phyloP scores from a whole-genome alignment of 164 flowering plant species.

The Nymphaea colorata region DNA sequence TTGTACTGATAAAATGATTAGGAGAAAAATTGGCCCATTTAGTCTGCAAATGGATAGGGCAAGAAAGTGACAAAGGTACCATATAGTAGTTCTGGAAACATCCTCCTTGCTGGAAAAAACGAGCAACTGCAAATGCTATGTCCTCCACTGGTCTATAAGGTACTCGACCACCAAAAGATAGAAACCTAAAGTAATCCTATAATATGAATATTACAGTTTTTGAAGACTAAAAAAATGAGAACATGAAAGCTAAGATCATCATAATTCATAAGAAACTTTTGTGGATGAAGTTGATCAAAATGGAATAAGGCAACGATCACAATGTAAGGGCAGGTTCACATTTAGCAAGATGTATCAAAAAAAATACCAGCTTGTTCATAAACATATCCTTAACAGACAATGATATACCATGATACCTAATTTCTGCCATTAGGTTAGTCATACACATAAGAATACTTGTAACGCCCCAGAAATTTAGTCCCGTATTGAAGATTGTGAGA shows the following conservation, averaged over 20 bases:
- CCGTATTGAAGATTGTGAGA: no score
- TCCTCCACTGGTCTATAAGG: slow-evolving; percentile 95
- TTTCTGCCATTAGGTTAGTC: neutral
- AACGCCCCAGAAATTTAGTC: no score
- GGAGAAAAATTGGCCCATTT: neutral
- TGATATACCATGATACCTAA: neutral
- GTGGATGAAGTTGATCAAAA: neutral
- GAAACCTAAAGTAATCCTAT: slow-evolving; percentile 42
- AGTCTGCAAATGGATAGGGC: no score
- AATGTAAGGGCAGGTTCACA: neutral
- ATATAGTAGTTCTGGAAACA: slow-evolving; percentile 93
- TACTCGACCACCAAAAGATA: slow-evolving; percentile 59
- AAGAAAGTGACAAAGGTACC: slow-evolving; percentile 27
- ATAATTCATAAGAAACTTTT: no score
- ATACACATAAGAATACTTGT: neutral
- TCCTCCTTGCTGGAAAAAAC: slow-evolving; percentile 87
- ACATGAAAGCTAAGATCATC: neutral
- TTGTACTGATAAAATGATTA: neutral
- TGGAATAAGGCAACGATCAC: neutral
- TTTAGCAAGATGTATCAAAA: neutral
- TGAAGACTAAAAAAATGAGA: neutral
- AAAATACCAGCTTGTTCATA: neutral
- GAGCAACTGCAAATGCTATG: slow-evolving; percentile 88
- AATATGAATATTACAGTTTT: neutral
- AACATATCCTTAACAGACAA: no score